Conservation (phyloP, 2,329 filamentous ascomycete species). For the Penicillium sp. region DNA sequence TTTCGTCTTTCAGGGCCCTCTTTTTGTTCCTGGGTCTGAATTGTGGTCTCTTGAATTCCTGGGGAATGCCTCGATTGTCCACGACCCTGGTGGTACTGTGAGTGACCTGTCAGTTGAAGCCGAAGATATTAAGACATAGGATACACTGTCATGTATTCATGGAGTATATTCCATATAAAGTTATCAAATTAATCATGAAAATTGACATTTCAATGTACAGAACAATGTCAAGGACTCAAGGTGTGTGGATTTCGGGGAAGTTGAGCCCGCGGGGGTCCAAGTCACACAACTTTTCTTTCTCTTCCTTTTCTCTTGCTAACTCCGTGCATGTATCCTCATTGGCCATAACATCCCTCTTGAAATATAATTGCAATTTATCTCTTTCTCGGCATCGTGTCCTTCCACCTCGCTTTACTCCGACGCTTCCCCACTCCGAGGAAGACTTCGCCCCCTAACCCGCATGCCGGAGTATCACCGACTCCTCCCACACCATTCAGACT, state of each 20-base stretch:
- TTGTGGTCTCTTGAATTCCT: not conserved
- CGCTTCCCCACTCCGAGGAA: conserved; percentile 13
- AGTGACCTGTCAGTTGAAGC: not conserved
- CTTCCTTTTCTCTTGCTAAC: not conserved
- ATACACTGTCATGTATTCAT: not conserved
- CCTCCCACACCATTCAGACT: not conserved
- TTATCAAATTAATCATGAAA: not conserved
- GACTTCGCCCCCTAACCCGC: conserved; percentile 18
- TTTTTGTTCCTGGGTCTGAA: not conserved
- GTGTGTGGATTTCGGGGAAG: not conserved
- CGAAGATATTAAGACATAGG: not conserved
- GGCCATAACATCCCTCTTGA: not conserved
- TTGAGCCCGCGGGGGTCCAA: not conserved
- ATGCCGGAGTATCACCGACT: conserved; percentile 26
- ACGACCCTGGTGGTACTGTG: not conserved
- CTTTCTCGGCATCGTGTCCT: not conserved
- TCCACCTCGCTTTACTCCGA: not conserved
- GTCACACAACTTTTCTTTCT: not conserved
- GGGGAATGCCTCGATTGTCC: not conserved
- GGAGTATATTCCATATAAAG: not conserved
- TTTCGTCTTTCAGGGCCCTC: not conserved
- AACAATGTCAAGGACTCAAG: not conserved
- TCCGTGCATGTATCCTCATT: not conserved
- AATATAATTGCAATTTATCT: not conserved
- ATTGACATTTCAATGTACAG: not conserved